These are phyloP conservation scores for Gossypium davidsonii DNA, from an alignment of 441 rosid genomes.

Conservation along the genomic window DNA sequence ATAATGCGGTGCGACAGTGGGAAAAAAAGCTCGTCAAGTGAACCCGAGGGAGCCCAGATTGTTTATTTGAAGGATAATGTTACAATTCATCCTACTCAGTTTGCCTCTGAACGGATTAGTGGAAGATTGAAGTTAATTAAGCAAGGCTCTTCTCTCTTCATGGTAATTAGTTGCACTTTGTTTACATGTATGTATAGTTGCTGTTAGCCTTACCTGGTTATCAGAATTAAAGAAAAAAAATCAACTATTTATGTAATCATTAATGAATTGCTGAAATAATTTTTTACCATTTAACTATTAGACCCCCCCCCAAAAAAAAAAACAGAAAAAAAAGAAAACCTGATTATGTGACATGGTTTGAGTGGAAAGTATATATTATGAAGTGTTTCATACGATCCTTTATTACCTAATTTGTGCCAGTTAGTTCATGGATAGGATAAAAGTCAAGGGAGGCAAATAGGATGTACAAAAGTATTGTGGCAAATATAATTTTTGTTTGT, in stretches of 20 bases:
- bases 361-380: background rate
- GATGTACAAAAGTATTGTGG: background rate
- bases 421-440: background rate
- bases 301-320: too few relatives aligned
- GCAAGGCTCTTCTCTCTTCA: slow-evolving; percentile 63
- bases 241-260: too few relatives aligned
- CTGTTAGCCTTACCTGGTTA: too few relatives aligned
- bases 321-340: background rate
- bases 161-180: slow-evolving; percentile 41
- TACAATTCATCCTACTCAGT: slow-evolving; percentile 89
- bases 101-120: slow-evolving; percentile 83
- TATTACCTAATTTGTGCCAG: background rate
- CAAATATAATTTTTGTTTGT: background rate
- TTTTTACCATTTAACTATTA: too few relatives aligned
- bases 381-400: background rate
- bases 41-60: slow-evolving; percentile 69
- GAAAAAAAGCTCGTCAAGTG: slow-evolving; percentile 52
- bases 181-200: background rate
- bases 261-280: too few relatives aligned
- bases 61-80: slow-evolving; percentile 80
- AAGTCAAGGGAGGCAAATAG: background rate
- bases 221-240: too few relatives aligned
- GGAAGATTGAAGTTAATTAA: slow-evolving; percentile 88
- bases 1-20: slow-evolving; percentile 57
- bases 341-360: background rate